Base-by-base conservation (phyloP, 352 stramenopile genomes). In the Globisporangium canariense region DNA sequence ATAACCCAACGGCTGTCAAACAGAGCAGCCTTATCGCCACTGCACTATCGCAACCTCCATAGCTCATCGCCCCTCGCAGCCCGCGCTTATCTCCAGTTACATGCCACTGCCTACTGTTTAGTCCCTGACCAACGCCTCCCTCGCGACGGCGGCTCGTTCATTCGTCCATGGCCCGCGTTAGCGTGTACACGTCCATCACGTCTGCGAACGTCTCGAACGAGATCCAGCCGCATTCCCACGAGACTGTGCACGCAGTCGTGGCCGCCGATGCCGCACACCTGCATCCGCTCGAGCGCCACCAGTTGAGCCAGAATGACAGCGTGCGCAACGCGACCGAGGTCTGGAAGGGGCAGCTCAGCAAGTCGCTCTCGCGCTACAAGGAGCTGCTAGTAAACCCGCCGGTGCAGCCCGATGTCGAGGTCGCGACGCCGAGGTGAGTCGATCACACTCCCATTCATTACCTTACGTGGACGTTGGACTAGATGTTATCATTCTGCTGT, bases 371-470 rank as follows among this genome's bases (percentile, higher is more conserved):
- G 14, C 25, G 9, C 34, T 34, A 11, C 34, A n/a, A 20, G 13
- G 46, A 50, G 46, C 32, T 40, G 20, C 20, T 64, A 0, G 34
- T 56, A 8, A 49, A 40, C 11, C 46, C 58, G 30, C 58, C 58
- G 46, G n/a, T 49, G 46, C 58, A 64, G 14, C 7, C n/a, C 3
- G 30, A 57, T 13, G 22, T 30, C 8, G 11, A 36, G n/a, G 41
- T 57, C n/a, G 46, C 52, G 20, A 55, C 69, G 11, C 66, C 59
- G 55, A 76, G 69, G 74, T 81, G 64, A 40, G 68, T 60, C 1
- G 34, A 59, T 4, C 5, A 14, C 32, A 38, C 8, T 38, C 32
- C 8, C 32, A 38, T 38, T 6, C 8, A 10, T 6, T 9, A 9
- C 2, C 32, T 38, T 38, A 38, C 8, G 32, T 38, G 14, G 10